Evolutionary conservation across 768 basidiomycete genomes (phyloP), one percentile per base, ranked within the genome.

Genomic region (Asterophora lycoperdoides): DNA sequence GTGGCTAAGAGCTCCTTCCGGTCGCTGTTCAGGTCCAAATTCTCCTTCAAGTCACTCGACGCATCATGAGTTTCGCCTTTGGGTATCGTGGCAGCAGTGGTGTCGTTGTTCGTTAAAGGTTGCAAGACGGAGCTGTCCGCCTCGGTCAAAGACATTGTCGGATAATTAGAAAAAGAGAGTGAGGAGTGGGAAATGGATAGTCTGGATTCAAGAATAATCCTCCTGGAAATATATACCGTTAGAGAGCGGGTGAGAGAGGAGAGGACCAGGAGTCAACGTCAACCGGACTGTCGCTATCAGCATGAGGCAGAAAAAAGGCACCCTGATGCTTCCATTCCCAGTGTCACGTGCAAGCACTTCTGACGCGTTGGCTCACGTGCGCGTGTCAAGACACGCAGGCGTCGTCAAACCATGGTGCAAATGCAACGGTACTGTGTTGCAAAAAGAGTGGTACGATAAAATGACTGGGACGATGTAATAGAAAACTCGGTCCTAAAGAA

Each of bases 121-220:
- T 58, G 41, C 36, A 46, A 17, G 17, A 48, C 39, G 43, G 47
- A 36, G 23, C 8, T 34, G 43, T 57, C 55, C 45, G 51, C 43
- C 44, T 54, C 48, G 8, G 38, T 49, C 52, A 54, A 49, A 47
- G 59, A 51, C 57, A 60, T 58, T 40, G 51, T 58, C 41, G 45
- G 47, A 52, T 57, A 55, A 52, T 41, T 56, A 52, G 37, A 23
- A 48, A 57, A 51, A 46, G 55, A 59, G 50, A 40, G 57, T 43
- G 48, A 34, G 34, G 33, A 18, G 39, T 45, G 23, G 33, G 23
- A 46, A n/a, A 48, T 48, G 49, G 45, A 54, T 45, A 47, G 15
- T n/a, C 8, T 36, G 8, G 26, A 23, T 46, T 42, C 41, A 49
- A 48, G 41, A 34, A 47, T n/a, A 23, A 33, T 40, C 30, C 23